Base-by-base conservation (phyloP, 768 basidiomycete species). In the Xerocomus potaroensis region DNA sequence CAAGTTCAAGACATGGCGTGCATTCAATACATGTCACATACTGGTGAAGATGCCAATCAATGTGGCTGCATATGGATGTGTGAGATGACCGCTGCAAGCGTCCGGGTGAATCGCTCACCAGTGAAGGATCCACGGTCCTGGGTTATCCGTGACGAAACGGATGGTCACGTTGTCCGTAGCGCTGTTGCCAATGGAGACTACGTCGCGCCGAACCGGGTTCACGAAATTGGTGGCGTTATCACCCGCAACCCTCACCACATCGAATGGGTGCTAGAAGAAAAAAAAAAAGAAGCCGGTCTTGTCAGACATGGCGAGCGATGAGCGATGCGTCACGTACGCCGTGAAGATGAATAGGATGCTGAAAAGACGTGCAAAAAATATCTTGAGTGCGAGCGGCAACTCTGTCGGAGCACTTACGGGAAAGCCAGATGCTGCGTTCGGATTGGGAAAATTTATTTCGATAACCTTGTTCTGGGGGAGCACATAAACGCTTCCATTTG, bases 131-230 rank as follows among this genome's bases (percentile, higher is more conserved):
- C n/a, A n/a, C n/a, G n/a, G n/a, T n/a, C n/a, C n/a, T n/a, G 81
- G 72, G 61, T 84, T 84, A 54, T 84, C 78, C 1, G 80, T 80
- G 15, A 64, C 59, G 63, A 80, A 83, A 36, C 80, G 72, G 38
- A 85, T 66, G 5, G 74, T 74, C n/a, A 77, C 75, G 58, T 74
- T 60, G 66, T 75, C 59, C 1, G 39, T 46, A 63, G 73, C 50
- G 5, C 41, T 37, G 1, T 39, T 36, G 24, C 57, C 57, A 1
- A 55, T 44, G 19, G 43, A 51, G 5, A 59, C 56, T 4, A 50
- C 51, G 29, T 69, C 67, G 15, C 66, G 58, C 33, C 47, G 46
- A 15, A 64, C 53, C 7, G 69, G 69, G 41, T 69, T 64, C 5
- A 55, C 50, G 26, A 60, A 69, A 53, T 70, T 70, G 29, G 54